These are phyloP conservation scores for Raddia guianensis DNA, from an alignment of 176 grass and related monocot genomes.

Conservation along the genomic window DNA sequence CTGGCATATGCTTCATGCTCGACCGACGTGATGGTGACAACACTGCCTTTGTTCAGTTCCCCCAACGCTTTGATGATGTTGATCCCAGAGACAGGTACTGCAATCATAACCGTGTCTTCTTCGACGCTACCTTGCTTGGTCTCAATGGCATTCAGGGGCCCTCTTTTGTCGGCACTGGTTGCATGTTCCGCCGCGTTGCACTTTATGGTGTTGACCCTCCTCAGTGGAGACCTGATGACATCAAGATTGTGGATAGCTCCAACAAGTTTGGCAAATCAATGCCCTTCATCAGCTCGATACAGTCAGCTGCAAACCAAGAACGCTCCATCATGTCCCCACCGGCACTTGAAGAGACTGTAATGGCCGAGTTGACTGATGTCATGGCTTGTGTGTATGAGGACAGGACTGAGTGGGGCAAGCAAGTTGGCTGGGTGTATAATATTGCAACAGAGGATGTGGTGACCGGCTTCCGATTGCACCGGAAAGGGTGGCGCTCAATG, in stretches of 20 bases:
- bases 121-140: conserved; percentile 91
- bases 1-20: conserved; percentile 61
- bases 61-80: conserved; percentile 89
- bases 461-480: conserved; percentile 51
- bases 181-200: conserved; percentile 55
- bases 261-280: conserved; percentile 41
- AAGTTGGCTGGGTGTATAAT: conserved; percentile 57
- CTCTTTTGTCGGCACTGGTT: conserved; percentile 55
- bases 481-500: conserved; percentile 54
- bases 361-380: conserved; percentile 36
- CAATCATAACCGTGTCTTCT: conserved; percentile 97
- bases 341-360: conserved; percentile 38
- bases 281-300: conserved; percentile 45
- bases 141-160: conserved; percentile 84
- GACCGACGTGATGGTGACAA: conserved; percentile 73
- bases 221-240: conserved; percentile 39
- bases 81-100: conserved; percentile 92
- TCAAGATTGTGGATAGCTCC: conserved; percentile 35
- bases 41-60: conserved; percentile 92
- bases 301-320: conserved; percentile 41
- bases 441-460: conserved; percentile 60
- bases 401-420: conserved; percentile 43
- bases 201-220: conserved; percentile 50
- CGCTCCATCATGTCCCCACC: conserved; percentile 38
- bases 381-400: conserved; percentile 50